These are phyloP conservation scores for Tylopilus sp. DNA, from an alignment of 768 basidiomycete genomes.

Conservation along the genomic window DNA sequence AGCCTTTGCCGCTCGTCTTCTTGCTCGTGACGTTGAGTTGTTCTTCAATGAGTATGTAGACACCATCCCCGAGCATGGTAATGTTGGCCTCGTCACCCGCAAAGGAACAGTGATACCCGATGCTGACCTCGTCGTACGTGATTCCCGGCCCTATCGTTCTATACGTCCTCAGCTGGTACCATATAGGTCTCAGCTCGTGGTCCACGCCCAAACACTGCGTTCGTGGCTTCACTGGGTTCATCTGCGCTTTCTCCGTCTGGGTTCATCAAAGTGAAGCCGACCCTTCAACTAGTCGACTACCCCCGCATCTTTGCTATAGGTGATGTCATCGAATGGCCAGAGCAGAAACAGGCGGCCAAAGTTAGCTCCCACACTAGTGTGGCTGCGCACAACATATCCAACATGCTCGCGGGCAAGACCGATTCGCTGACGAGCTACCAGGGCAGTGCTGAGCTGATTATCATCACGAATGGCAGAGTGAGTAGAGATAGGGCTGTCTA, in stretches of 20 bases:
- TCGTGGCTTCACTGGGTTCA: slow-evolving; percentile 45
- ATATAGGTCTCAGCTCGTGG: slow-evolving; percentile 27
- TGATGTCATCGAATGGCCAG: slow-evolving; percentile 59
- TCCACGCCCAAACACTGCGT: slow-evolving; percentile 49
- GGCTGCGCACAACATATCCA: slow-evolving; percentile 47
- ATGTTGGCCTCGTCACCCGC: slow-evolving; percentile 43
- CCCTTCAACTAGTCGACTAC: slow-evolving; percentile 51
- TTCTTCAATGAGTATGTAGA: slow-evolving; percentile 53
- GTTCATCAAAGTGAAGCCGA: slow-evolving; percentile 51
- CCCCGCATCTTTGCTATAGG: slow-evolving; percentile 62
- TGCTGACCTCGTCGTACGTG: slow-evolving; percentile 58
- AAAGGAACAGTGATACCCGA: slow-evolving; percentile 44
- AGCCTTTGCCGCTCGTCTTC: slow-evolving; percentile 40
- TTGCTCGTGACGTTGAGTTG: slow-evolving; percentile 45
- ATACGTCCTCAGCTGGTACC: not conserved
- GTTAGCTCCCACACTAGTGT: slow-evolving; percentile 40
- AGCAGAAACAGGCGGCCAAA: slow-evolving; percentile 61
- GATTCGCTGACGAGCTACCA: slow-evolving; percentile 41
- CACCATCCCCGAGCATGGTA: slow-evolving; percentile 36
- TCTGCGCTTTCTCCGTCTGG: slow-evolving; percentile 34
- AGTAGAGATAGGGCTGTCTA: slow-evolving; percentile 3
- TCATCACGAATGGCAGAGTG: slow-evolving; percentile 54
- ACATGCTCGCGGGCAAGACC: slow-evolving; percentile 36
- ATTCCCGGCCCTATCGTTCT: not conserved
- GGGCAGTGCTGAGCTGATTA: slow-evolving; percentile 50